phyloP scores from a whole-genome alignment of 2,329 filamentous ascomycete species.

The Ceratocystis ficicola region DNA sequence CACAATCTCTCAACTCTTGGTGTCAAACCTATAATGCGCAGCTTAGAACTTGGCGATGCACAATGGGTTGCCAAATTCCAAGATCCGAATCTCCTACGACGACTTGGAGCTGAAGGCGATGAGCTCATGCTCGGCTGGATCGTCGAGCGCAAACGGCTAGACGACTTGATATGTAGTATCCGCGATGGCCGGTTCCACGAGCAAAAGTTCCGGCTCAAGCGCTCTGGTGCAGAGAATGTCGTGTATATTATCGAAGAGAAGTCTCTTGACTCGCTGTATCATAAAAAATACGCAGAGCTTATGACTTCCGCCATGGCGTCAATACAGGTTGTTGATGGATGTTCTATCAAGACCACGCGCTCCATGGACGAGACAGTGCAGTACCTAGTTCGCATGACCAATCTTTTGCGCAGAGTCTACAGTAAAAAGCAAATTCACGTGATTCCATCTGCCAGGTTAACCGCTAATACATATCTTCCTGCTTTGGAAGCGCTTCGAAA shows the following conservation, averaged over 20 bases:
- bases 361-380: slow-evolving; percentile 67
- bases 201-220: slow-evolving; percentile 67
- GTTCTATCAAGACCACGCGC: slow-evolving; percentile 63
- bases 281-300: slow-evolving; percentile 49
- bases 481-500: slow-evolving; percentile 47
- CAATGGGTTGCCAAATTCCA: slow-evolving; percentile 68
- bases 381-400: slow-evolving; percentile 62
- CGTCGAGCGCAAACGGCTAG: slow-evolving; percentile 66
- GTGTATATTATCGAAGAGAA: slow-evolving; percentile 70
- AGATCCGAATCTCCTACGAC: slow-evolving; percentile 43
- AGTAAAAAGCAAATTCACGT: slow-evolving; percentile 45
- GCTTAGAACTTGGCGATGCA: slow-evolving; percentile 60
- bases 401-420: slow-evolving; percentile 53
- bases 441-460: slow-evolving; percentile 53
- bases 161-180: slow-evolving; percentile 68
- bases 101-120: slow-evolving; percentile 48
- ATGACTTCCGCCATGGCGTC: slow-evolving; percentile 62
- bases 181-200: slow-evolving; percentile 74
- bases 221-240: slow-evolving; percentile 62
- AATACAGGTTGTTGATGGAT: slow-evolving; percentile 66
- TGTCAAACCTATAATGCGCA: slow-evolving; percentile 52
- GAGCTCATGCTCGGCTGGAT: slow-evolving; percentile 71
- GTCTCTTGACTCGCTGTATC: slow-evolving; percentile 42
- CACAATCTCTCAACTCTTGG: slow-evolving; percentile 56
- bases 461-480: slow-evolving; percentile 53